Percentiles rank a stretch among this genome's conserved stretches.
Conservation (phyloP, 2,329 filamentous ascomycete genomes). For the Ophiostoma australiae region DNA sequence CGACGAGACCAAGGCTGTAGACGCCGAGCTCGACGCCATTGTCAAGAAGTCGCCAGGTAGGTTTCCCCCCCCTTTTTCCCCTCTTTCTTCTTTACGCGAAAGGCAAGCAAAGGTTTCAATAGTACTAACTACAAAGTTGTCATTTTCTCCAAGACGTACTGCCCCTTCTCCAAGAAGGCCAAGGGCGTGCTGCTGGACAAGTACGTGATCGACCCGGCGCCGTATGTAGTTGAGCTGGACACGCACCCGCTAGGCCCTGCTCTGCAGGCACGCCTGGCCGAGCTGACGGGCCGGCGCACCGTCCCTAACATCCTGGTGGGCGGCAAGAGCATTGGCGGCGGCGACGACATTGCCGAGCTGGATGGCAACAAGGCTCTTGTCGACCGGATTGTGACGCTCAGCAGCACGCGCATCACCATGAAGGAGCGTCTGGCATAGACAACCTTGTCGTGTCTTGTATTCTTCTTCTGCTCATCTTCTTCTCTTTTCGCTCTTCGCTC, state of each 20-base stretch:
- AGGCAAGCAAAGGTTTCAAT: neutral
- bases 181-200: slow-evolving; percentile 79
- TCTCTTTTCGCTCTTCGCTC: neutral
- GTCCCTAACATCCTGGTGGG: slow-evolving; percentile 91
- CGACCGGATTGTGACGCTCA: slow-evolving; percentile 63
- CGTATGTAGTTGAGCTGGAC: slow-evolving; percentile 88
- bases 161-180: slow-evolving; percentile 76
- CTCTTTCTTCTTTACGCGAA: no score
- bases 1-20: slow-evolving; percentile 58
- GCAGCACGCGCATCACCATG: slow-evolving; percentile 16
- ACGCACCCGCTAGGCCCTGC: slow-evolving; percentile 66
- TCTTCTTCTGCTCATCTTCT: neutral
- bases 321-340: slow-evolving; percentile 82
- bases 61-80: neutral
- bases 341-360: slow-evolving; percentile 75
- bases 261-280: slow-evolving; percentile 66
- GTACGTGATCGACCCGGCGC: slow-evolving; percentile 76
- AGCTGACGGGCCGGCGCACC: slow-evolving; percentile 73
- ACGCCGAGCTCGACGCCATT: slow-evolving; percentile 69
- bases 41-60: slow-evolving; percentile 77
- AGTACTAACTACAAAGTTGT: slow-evolving; percentile 56
- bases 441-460: neutral
- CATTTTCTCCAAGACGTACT: slow-evolving; percentile 94
- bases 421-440: slow-evolving; percentile 35
- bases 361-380: slow-evolving; percentile 62